Percentiles rank a stretch among this genome's conserved stretches.
phyloP scores from a whole-genome alignment of 768 basidiomycete species.

The Termitomyces sp. region DNA sequence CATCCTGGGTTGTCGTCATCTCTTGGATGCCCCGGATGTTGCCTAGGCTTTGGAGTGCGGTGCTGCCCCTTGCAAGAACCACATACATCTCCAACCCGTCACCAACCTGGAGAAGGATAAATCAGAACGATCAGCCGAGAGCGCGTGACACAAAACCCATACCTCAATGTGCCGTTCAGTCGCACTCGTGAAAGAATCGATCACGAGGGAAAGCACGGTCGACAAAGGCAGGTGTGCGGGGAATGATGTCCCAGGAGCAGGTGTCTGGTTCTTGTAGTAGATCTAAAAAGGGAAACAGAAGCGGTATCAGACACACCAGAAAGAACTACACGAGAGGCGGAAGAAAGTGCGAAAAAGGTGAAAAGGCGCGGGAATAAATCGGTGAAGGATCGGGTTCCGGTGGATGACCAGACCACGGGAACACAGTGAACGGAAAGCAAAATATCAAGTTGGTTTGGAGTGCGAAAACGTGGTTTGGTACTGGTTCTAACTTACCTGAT shows the following conservation, averaged over 20 bases:
- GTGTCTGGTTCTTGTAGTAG: slow-evolving; percentile 94
- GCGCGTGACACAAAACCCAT: slow-evolving; percentile 22
- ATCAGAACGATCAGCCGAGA: slow-evolving; percentile 14
- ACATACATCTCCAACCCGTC: slow-evolving; percentile 94
- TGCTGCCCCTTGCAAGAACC: slow-evolving; percentile 69
- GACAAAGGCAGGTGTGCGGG: slow-evolving; percentile 80
- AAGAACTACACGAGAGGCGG: slow-evolving; percentile 17
- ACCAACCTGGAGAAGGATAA: slow-evolving; percentile 62
- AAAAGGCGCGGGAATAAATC: slow-evolving; percentile 40
- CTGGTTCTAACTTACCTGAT: slow-evolving; percentile 68
- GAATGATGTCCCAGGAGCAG: slow-evolving; percentile 69
- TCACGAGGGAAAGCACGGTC: slow-evolving; percentile 82
- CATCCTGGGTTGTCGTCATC: slow-evolving; percentile 56
- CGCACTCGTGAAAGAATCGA: slow-evolving; percentile 95
- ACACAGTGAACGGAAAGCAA: slow-evolving; percentile 11
- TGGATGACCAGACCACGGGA: slow-evolving; percentile 16
- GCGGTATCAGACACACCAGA: slow-evolving; percentile 22
- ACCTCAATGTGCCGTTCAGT: slow-evolving; percentile 99
- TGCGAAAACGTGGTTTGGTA: slow-evolving; percentile 14
- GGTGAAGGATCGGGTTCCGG: slow-evolving; percentile 42
- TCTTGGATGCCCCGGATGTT: slow-evolving; percentile 59
- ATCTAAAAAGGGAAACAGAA: slow-evolving; percentile 55
- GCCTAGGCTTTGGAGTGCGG: slow-evolving; percentile 54
- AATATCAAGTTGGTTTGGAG: slow-evolving; percentile 21
- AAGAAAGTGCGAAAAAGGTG: slow-evolving; percentile 19